phyloP scores from a whole-genome alignment of 2,329 filamentous ascomycete genomes.

The Xylaria sp. region DNA sequence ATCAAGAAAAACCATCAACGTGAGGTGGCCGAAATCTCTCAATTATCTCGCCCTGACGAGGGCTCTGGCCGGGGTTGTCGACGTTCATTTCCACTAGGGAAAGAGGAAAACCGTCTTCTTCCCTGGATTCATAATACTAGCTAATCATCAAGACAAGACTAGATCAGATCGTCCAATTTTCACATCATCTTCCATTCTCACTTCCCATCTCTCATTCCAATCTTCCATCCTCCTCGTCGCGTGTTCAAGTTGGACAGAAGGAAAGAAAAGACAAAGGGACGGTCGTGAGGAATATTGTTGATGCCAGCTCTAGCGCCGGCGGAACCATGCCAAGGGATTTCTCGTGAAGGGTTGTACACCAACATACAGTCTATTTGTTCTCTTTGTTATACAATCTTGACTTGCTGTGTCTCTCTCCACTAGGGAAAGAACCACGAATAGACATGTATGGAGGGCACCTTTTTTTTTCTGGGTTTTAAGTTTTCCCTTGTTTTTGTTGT shows the following conservation, averaged over 20 bases:
- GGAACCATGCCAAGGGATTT: constrained; percentile 38
- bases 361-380: constrained; percentile 33
- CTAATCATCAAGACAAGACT: constrained; percentile 35
- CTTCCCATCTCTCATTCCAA: constrained; percentile 13
- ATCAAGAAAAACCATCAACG: not conserved
- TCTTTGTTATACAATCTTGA: constrained; percentile 22
- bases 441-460: constrained; percentile 18
- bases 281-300: constrained; percentile 25
- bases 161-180: constrained; percentile 35
- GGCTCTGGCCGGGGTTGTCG: constrained; percentile 39
- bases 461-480: constrained; percentile 25
- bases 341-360: constrained; percentile 14
- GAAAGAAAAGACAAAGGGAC: constrained; percentile 6
- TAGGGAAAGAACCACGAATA: not conserved
- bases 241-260: constrained; percentile 17
- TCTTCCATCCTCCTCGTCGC: constrained; percentile 17
- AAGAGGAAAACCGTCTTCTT: constrained; percentile 26
- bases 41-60: constrained; percentile 43
- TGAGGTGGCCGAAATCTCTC: constrained; percentile 46
- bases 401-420: constrained; percentile 1
- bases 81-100: constrained; percentile 26
- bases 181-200: constrained; percentile 29
- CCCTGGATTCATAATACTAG: constrained; percentile 32
- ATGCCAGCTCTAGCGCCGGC: constrained; percentile 37
- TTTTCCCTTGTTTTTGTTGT: constrained; percentile 34